Percentiles rank a stretch among this genome's conserved stretches.
phyloP scores from a whole-genome alignment of 805 yeast genomes.

The Candida dendrica region DNA sequence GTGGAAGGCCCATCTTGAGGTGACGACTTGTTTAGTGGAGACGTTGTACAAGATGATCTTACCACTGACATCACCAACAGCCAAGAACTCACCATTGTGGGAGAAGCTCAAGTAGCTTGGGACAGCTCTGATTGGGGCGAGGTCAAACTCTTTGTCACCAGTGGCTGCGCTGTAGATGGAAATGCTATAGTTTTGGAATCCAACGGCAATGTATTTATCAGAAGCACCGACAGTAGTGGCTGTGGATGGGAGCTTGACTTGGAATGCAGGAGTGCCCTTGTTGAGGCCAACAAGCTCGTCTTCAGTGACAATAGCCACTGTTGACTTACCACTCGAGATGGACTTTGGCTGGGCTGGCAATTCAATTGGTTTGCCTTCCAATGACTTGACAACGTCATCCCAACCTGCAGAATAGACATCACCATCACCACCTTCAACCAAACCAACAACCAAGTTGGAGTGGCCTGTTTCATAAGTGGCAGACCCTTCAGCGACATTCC shows the following conservation, averaged over 20 bases:
- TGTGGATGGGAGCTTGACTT: slow-evolving; percentile 26
- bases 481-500: slow-evolving; percentile 39
- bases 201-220: slow-evolving; percentile 38
- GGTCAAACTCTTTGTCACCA: slow-evolving; percentile 18
- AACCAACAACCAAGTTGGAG: slow-evolving; percentile 57
- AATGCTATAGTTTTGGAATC: slow-evolving; percentile 33
- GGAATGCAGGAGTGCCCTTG: slow-evolving; percentile 23
- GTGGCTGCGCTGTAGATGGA: slow-evolving; percentile 30
- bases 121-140: slow-evolving; percentile 47
- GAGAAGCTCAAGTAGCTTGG: slow-evolving; percentile 64
- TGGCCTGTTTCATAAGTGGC: slow-evolving; percentile 41
- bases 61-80: slow-evolving; percentile 84
- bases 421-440: slow-evolving; percentile 24
- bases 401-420: slow-evolving; percentile 62
- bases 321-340: slow-evolving; percentile 28
- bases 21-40: slow-evolving; percentile 46
- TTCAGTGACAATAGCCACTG: slow-evolving; percentile 35
- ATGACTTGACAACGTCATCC: slow-evolving; percentile 68
- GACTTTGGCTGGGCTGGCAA: slow-evolving; percentile 45
- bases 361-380: slow-evolving; percentile 24
- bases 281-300: slow-evolving; percentile 27
- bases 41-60: slow-evolving; percentile 70
- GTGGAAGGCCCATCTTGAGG: slow-evolving; percentile 95
- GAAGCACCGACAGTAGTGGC: slow-evolving; percentile 43
- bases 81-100: slow-evolving; percentile 59